Base-by-base conservation (phyloP, 257 asterid species). In the Petunia axillaris region DNA sequence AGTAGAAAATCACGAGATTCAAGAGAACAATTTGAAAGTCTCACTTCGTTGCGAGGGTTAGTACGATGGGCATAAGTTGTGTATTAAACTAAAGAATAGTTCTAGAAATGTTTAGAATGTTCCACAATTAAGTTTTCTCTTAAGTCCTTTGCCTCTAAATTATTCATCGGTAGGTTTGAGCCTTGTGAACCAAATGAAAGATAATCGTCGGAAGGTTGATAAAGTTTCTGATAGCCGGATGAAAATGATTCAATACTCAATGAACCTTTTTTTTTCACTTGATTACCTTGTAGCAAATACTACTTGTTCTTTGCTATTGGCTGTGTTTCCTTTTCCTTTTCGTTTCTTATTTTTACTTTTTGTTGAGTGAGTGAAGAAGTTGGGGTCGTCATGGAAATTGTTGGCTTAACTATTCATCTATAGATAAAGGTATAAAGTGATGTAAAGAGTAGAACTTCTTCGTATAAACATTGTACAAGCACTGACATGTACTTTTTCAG, bases 401-500 rank as follows among this genome's bases (percentile, higher is more conserved):
- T 50, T 2, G 46, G n/a, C 43, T 0, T 50, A 35, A 73, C 60
- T 35, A 4, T 73, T 39, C 41, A 50, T 73, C 6, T 68, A 36
- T 50, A 50, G 13, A 73, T 50, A 36, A 50, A 35, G 4, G 35
- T 71, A 10, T 48, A 50, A 5, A 35, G 62, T 6, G 41, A 36
- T 1, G 14, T 73, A 35, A n/a, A 13, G 46, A 0, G 78, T 50
- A 73, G 78, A 73, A 73, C 52, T 7, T 0, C 14, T 50, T 50
- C 13, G 46, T 13, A 52, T 36, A 48, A 35, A 13, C 50, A 50
- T 35, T 73, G 46, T 36, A 50, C 46, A 73, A 73, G 62, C 11
- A 0, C 78, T 73, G 50, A 73, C 52, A 50, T 6, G 46, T 73
- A 58, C 9, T n/a, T 0, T 78, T 62, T 85, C 94, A 94, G 98